Percentiles rank a stretch among this genome's conserved stretches.
These are phyloP conservation scores for Penicillium alfredii DNA, from an alignment of 495 filamentous ascomycete species.

Conservation along the genomic window DNA sequence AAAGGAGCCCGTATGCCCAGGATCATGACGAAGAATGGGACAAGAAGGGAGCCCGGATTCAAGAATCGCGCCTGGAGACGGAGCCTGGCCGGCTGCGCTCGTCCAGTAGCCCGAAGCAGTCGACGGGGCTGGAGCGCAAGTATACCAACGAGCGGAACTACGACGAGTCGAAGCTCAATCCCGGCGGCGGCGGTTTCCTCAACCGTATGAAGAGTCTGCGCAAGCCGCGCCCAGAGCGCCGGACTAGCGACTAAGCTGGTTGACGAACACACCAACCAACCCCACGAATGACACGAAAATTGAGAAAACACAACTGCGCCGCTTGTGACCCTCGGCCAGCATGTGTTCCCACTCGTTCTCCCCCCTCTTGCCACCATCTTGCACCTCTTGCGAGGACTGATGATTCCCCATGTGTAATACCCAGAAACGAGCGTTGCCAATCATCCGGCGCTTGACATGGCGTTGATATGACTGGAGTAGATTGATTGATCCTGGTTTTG, in stretches of 20 bases:
- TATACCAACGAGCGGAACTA: constrained; percentile 58
- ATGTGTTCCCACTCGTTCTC: neutral
- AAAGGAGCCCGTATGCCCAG: constrained; percentile 81
- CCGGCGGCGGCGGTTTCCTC: constrained; percentile 60
- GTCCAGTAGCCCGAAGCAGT: constrained; percentile 57
- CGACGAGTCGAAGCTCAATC: constrained; percentile 39
- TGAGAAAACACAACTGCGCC: no score
- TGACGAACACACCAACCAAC: neutral
- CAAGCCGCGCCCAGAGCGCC: constrained; percentile 44
- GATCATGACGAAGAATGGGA: constrained; percentile 75
- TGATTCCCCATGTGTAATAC: constrained; percentile 25
- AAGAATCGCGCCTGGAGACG: constrained; percentile 38
- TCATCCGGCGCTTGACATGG: constrained; percentile 18
- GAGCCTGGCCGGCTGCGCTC: constrained; percentile 40
- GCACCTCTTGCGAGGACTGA: constrained; percentile 13
- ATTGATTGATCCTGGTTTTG: neutral
- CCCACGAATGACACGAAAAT: no score
- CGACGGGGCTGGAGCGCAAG: constrained; percentile 56
- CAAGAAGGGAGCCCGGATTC: constrained; percentile 59
- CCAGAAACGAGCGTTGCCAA: constrained; percentile 20
- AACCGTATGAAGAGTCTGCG: constrained; percentile 86
- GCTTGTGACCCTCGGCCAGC: no score
- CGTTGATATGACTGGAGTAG: constrained; percentile 13
- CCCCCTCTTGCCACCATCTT: constrained; percentile 4
- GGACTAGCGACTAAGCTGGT: constrained; percentile 26